Evolutionary conservation across 306 rosid genomes (phyloP), one percentile per base, ranked within the genome.

Genomic region (barrel medic (Medicago truncatula)): DNA sequence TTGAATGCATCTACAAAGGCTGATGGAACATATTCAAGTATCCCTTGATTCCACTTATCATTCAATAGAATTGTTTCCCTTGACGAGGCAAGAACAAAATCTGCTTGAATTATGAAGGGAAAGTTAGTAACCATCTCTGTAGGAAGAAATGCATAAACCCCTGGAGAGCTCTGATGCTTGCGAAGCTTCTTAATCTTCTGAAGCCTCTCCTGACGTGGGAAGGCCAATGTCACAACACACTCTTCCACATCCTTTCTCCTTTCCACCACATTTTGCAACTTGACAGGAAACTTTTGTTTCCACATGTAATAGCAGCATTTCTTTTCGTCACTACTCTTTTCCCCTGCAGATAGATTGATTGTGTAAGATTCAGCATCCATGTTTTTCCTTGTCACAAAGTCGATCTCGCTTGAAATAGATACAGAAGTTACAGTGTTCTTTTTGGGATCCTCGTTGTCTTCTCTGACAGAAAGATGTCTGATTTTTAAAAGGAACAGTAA

Each of bases 11-110:
- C 3, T 6, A 50, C 1, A 50, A 6, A 50, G n/a, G 56, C 56
- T n/a, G 56, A 50, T n/a, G 56, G 20, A n/a, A 46, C 52, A 46
- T 13, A 13, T 13, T 46, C 52, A 46, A 46, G 52, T 46, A 46
- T 46, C 52, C 52, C 56, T 50, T 50, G 56, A 50, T 50, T 50
- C 56, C 56, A 50, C 20, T 50, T 50, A 50, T 50, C 20, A 50
- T n/a, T 20, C 56, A 50, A 15, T 1, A 50, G 18, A 50, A 50
- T 50, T n/a, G 56, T 50, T 9, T 50, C 56, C 20, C 56, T 50
- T n/a, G 56, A 50, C 7, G 20, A 50, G 56, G 56, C 56, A 50
- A 50, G 56, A 6, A 50, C 18, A 50, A 50, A 50, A 50, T 50
- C 56, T n/a, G 56, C 56, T 50, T 50, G 56, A 50, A 50, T 50